phyloP scores from a whole-genome alignment of 2,329 filamentous ascomycete genomes.

The Claviceps spartinae region DNA sequence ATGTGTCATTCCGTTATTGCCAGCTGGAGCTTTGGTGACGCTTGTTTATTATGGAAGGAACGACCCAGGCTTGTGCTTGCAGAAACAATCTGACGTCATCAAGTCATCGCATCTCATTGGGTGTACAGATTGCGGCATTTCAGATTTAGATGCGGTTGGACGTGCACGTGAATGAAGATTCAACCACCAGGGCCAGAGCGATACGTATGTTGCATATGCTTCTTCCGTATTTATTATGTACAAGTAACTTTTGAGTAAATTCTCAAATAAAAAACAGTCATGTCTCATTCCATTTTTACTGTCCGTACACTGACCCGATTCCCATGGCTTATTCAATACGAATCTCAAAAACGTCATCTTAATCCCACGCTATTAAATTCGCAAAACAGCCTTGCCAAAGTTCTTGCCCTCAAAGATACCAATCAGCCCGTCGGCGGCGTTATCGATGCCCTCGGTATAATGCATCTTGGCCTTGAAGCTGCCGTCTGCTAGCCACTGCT shows the following conservation, averaged over 20 bases:
- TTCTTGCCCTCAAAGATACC: constrained; percentile 68
- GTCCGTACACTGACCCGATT: too few relatives aligned
- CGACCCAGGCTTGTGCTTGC: constrained; percentile 2
- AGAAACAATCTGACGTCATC: background rate
- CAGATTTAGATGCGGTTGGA: too few relatives aligned
- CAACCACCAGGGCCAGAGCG: too few relatives aligned
- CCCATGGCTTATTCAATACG: too few relatives aligned
- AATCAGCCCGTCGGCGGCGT: constrained; percentile 59
- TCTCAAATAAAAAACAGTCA: background rate
- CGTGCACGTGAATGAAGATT: too few relatives aligned
- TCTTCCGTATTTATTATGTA: too few relatives aligned
- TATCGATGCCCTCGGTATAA: constrained; percentile 64
- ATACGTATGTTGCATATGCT: too few relatives aligned
- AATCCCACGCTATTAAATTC: background rate
- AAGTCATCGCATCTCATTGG: too few relatives aligned
- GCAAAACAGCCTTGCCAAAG: constrained; percentile 70
- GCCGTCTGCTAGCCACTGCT: constrained; percentile 64
- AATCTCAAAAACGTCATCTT: background rate
- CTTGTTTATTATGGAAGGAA: background rate
- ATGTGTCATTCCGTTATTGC: too few relatives aligned
- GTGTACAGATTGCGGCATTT: too few relatives aligned
- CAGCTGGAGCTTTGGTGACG: background rate
- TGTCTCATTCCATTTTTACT: background rate
- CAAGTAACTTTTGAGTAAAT: too few relatives aligned
- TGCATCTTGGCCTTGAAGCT: constrained; percentile 56